Evolutionary conservation across 169 alveolate genomes (phyloP).

Genomic region (Theileria sp.): DNA sequence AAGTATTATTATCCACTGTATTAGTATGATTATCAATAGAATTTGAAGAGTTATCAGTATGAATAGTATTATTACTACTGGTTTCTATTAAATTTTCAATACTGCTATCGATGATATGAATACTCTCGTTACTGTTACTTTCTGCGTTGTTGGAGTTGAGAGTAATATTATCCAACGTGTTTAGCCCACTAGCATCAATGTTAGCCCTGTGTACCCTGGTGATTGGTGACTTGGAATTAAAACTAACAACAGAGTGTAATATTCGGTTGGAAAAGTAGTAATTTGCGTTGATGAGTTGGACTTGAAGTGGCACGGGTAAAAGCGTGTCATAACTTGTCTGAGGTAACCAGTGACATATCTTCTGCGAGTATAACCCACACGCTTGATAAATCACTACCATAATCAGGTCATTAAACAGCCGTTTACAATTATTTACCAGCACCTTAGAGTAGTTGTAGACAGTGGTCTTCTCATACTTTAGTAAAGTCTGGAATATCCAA

Average conservation of each 20-base stretch:
- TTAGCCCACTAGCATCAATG: no score
- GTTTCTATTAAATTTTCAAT: no score
- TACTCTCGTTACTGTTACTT: no score
- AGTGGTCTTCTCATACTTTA: conserved; percentile 42
- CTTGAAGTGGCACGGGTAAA: conserved; percentile 58
- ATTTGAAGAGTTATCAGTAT: no score
- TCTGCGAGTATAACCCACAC: conserved; percentile 51
- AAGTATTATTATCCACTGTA: no score
- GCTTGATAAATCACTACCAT: conserved; percentile 44
- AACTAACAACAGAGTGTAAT: neutral
- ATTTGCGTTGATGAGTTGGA: conserved; percentile 32
- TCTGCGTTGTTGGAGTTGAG: no score
- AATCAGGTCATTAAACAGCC: conserved; percentile 41
- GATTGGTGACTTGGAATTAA: neutral
- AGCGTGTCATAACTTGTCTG: conserved; percentile 50
- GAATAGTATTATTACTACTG: no score
- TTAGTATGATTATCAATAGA: no score
- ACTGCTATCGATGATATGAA: no score
- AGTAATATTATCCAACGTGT: no score
- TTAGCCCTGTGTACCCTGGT: neutral
- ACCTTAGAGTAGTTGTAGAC: conserved; percentile 47
- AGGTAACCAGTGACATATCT: conserved; percentile 53
- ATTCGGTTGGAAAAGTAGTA: conserved; percentile 15
- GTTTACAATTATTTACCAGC: conserved; percentile 24
- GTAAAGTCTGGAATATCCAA: conserved; percentile 42